Base-by-base conservation (phyloP, 2,329 filamentous ascomycete genomes). In the Daldinia sp. region DNA sequence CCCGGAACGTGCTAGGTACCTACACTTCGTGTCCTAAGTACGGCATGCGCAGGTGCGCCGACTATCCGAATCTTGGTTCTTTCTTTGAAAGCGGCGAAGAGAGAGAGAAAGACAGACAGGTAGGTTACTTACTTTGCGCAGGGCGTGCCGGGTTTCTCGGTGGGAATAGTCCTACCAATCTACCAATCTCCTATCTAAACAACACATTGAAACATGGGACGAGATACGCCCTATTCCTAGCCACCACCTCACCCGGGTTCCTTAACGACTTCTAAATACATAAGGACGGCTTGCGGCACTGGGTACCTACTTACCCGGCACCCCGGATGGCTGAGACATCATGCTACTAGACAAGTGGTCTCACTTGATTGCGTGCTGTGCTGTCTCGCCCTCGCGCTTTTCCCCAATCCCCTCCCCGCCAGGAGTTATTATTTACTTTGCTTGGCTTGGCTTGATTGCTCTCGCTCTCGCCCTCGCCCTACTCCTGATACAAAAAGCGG, bases 241-340 rank as follows among this genome's bases (percentile, higher is more conserved):
- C 7, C 18, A 13, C 23, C 18, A 46, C 9, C n/a, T 9, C 15
- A 51, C 30, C 30, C 23, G 30, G 18, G 15, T 13, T 1, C 50
- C 10, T 39, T 15, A 12, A 54, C 18, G 30, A 35, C 33, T 13
- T 39, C 18, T 23, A 15, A 20, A 35, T 15, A 9, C 23, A 13
- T 13, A 35, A 3, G 15, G n/a, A 13, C 20, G 20, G 33, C 51
- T 37, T 13, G 35, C 33, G 51, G 51, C 51, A n/a, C 51, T 39
- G 51, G 33, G 51, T 54, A 54, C 51, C 51, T 54, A 54, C 51
- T 26, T 39, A 54, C 30, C 20, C 30, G 30, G 30, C 6, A 54
- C 4, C 51, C 23, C 15, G 12, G 20, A 20, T n/a, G 51, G 51
- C 51, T 54, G 51, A 54, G 51, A 54, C 51, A 54, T 54, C 51